A percentile compares a stretch with the other conserved stretches of the same genome.
Evolutionary conservation across 331 rosid species (phyloP).

Genomic region (Malus hybrid): DNA sequence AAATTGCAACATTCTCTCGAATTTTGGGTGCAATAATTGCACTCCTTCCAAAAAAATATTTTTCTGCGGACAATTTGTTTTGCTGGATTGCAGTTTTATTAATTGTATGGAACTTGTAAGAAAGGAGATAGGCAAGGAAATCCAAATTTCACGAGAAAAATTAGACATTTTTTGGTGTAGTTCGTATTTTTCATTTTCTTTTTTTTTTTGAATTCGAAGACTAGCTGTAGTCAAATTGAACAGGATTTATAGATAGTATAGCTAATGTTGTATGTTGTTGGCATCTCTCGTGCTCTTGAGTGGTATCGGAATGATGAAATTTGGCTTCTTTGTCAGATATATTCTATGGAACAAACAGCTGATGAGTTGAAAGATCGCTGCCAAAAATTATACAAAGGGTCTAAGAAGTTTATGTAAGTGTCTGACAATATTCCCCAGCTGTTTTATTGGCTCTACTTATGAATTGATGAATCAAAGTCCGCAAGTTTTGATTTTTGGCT

Average conservation of each 20-base stretch:
- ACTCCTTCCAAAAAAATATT: not conserved
- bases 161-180: not conserved
- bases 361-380: slow-evolving; percentile 82
- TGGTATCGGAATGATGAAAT: not conserved
- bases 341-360: slow-evolving; percentile 54
- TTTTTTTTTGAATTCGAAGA: not conserved
- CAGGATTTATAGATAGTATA: not conserved
- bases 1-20: not conserved
- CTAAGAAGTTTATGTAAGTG: slow-evolving; percentile 77
- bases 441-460: not conserved
- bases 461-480: not conserved
- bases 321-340: slow-evolving; percentile 38
- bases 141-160: not conserved
- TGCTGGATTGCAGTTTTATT: not conserved
- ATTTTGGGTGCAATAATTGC: not conserved
- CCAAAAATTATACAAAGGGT: slow-evolving; percentile 59
- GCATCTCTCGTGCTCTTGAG: not conserved
- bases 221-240: not conserved
- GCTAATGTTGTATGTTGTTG: not conserved
- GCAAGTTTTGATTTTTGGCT: slow-evolving; percentile 2
- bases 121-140: not conserved
- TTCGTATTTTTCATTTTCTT: not conserved
- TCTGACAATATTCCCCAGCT: not conserved
- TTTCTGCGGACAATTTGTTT: not conserved
- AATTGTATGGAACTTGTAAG: not conserved